Conservation (phyloP, 2,329 filamentous ascomycete species). For the Penicillium sp. region DNA sequence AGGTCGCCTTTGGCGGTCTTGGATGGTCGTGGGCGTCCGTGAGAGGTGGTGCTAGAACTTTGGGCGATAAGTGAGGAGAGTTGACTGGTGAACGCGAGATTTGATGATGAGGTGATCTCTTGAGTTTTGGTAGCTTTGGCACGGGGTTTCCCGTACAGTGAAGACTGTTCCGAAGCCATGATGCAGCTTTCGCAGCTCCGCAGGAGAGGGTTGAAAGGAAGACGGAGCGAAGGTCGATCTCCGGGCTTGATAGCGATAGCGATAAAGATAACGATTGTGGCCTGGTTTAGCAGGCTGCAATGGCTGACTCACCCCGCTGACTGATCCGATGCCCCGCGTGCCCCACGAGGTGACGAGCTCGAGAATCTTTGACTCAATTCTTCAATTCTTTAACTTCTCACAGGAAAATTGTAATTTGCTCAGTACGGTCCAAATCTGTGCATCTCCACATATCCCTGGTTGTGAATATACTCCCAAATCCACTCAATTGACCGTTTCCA, state of each 20-base stretch:
- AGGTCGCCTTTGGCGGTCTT: conserved; percentile 68
- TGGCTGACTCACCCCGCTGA: conserved; percentile 8
- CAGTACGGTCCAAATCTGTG: background rate
- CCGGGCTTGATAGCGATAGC: conserved; percentile 8
- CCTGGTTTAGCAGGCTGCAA: conserved; percentile 9
- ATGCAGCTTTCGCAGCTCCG: conserved; percentile 1
- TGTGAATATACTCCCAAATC: background rate
- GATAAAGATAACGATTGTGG: conserved; percentile 3
- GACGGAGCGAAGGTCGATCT: background rate
- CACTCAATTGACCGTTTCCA: conserved; percentile 5
- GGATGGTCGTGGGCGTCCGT: conserved; percentile 51
- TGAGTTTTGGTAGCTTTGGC: conserved; percentile 63
- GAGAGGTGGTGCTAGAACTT: conserved; percentile 51
- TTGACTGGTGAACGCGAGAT: conserved; percentile 85
- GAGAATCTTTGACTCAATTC: conserved; percentile 11
- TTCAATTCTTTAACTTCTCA: background rate
- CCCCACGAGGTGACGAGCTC: conserved; percentile 19
- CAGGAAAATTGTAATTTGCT: background rate
- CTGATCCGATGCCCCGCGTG: conserved; percentile 15
- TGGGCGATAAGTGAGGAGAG: conserved; percentile 79
- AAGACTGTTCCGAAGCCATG: conserved; percentile 36
- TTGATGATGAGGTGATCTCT: conserved; percentile 68
- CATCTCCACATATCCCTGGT: background rate
- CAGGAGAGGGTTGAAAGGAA: background rate
- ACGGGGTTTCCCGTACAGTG: conserved; percentile 76